Conservation (phyloP, 768 basidiomycete genomes). For the Cantharellus cinnabarinus region DNA sequence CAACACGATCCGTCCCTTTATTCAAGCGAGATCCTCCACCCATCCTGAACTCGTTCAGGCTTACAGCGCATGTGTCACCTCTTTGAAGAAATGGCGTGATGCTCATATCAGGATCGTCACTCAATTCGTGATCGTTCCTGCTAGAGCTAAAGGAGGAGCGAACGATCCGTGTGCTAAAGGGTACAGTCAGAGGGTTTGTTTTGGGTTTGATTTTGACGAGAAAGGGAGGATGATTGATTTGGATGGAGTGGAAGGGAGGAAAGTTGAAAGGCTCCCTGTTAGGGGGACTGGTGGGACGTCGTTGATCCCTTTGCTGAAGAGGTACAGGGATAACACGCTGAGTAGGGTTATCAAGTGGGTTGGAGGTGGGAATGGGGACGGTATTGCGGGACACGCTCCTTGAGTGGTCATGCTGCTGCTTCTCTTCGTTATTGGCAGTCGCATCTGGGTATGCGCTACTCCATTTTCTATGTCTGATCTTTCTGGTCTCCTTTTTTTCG, state of each 20-base stretch:
- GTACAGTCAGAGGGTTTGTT: neutral
- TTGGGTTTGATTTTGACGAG: neutral
- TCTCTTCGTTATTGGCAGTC: too few relatives aligned
- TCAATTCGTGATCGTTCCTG: neutral
- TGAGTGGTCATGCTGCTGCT: too few relatives aligned
- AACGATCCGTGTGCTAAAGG: neutral
- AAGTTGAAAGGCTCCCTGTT: conserved; percentile 9
- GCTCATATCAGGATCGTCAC: neutral
- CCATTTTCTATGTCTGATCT: too few relatives aligned
- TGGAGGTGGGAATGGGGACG: too few relatives aligned
- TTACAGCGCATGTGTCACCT: neutral
- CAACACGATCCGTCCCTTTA: neutral
- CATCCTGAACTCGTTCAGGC: neutral
- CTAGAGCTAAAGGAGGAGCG: neutral
- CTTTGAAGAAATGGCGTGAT: neutral
- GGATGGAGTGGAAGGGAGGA: neutral
- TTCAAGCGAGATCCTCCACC: neutral
- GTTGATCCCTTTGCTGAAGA: conserved; percentile 63
- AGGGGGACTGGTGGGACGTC: conserved; percentile 85
- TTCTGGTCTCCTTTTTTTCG: too few relatives aligned
- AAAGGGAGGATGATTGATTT: neutral
- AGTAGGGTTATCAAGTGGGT: neutral
- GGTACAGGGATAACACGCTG: conserved; percentile 68
- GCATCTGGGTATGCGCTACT: too few relatives aligned
- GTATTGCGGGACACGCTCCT: too few relatives aligned